These are phyloP conservation scores for Ceratocystiopsis sp. DNA, from an alignment of 2,329 filamentous ascomycete species.

Conservation along the genomic window DNA sequence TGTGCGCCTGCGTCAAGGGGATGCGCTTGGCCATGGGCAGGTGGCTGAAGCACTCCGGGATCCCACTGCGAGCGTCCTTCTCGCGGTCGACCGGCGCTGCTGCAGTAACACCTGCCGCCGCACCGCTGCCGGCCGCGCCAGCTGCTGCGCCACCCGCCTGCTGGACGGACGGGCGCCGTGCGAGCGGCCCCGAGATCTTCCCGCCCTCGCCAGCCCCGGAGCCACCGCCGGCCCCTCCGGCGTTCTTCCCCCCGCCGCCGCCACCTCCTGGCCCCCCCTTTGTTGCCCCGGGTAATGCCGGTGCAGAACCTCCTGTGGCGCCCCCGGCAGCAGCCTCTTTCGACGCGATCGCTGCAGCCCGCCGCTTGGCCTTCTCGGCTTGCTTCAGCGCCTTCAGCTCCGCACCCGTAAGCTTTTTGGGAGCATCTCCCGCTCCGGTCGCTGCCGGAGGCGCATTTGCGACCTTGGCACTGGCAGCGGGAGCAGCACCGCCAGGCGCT, in stretches of 20 bases:
- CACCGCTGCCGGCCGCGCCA: constrained; percentile 4
- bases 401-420: constrained; percentile 48
- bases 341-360: constrained; percentile 51
- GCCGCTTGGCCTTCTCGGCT: constrained; percentile 75
- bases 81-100: constrained; percentile 29
- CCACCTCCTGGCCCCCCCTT: constrained; percentile 16
- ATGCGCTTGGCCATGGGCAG: constrained; percentile 50
- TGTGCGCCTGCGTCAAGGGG: constrained; percentile 40
- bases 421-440: constrained; percentile 9
- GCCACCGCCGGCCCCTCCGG: neutral
- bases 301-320: constrained; percentile 19
- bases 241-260: neutral
- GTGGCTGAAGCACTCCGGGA: constrained; percentile 65
- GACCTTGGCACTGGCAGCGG: no score
- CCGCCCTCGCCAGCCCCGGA: constrained; percentile 13
- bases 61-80: constrained; percentile 45
- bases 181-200: constrained; percentile 3
- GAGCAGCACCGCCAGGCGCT: no score
- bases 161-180: constrained; percentile 12
- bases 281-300: constrained; percentile 29
- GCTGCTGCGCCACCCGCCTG: constrained; percentile 8
- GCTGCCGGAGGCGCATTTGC: no score
- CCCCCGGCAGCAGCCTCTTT: constrained; percentile 26
- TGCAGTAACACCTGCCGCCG: constrained; percentile 29
- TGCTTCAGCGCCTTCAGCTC: constrained; percentile 81